Evolutionary conservation across 2,329 filamentous ascomycete species (phyloP), one percentile per base, ranked within the genome.

Genomic region (Colletotrichum liriopes): DNA sequence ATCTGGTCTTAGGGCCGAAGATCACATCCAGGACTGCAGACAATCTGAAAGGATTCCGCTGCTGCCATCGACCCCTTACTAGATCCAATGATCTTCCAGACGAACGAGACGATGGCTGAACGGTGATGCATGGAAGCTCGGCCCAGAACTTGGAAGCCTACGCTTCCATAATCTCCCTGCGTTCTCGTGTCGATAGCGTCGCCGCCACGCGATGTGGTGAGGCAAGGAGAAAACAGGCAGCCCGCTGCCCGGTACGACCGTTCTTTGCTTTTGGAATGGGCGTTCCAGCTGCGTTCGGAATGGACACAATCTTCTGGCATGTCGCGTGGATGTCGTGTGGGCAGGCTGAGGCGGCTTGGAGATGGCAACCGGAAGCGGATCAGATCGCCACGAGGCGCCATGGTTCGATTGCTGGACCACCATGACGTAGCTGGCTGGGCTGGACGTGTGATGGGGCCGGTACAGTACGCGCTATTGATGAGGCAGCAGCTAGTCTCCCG

Each of bases 321-420:
- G 70, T 72, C 70, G 70, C 66, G 70, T 72, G 70, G 70, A 39
- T 71, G 37, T 56, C 66, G 66, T 72, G 60, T 72, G 70, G 70
- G 55, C 47, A 56, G 60, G 60, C 67, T 65, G 60, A 70, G 51
- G 47, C 54, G 66, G 61, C 35, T 60, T 60, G 23, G 37, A 26
- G 52, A 29, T 39, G 37, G 66, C 32, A 71, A 32, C 47, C 54
- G 60, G 59, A 71, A 65, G 39, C 60, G 70, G 70, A 29, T 41
- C 39, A 26, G 70, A 70, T 72, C 65, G 66, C 43, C 39, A 41
- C 66, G 39, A 65, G 47, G 47, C 66, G 66, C 66, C 70, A 65
- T 72, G 54, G 47, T 70, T 45, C 66, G 70, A 72, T 71, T 72
- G 49, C 66, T 51, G 60, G 45, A 49, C 70, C 54, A 65, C 61